These are phyloP conservation scores for Microbotryomycetes sp. DNA, from an alignment of 1,284 basidiomycete genomes.

Conservation along the genomic window DNA sequence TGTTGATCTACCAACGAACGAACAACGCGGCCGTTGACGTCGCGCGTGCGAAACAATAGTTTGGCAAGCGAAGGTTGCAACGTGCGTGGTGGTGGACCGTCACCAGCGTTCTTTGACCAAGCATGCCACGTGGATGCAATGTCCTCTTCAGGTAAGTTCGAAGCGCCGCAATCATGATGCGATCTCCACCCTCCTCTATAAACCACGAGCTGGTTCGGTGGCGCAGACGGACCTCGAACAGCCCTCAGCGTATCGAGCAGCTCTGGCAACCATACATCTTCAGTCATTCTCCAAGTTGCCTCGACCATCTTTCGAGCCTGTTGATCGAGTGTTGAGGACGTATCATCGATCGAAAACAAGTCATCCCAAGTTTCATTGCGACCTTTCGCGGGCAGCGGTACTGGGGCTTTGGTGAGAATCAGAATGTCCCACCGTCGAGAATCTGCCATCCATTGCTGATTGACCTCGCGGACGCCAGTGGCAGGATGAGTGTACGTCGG, in stretches of 20 bases:
- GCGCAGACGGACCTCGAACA: slow-evolving; percentile 23
- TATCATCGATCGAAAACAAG: slow-evolving; percentile 7
- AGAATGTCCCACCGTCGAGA: slow-evolving; percentile 35
- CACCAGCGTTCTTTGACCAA: slow-evolving; percentile 26
- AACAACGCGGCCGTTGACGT: background rate
- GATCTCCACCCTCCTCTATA: slow-evolving; percentile 37
- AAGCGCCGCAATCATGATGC: slow-evolving; percentile 30
- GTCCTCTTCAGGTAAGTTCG: background rate
- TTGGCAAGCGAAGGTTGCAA: slow-evolving; percentile 16
- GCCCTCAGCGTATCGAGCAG: slow-evolving; percentile 33
- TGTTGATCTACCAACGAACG: slow-evolving; percentile 6
- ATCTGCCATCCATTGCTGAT: slow-evolving; percentile 38
- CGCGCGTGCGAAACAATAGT: slow-evolving; percentile 12
- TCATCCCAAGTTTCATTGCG: slow-evolving; percentile 15
- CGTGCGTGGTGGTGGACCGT: slow-evolving; percentile 29
- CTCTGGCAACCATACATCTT: slow-evolving; percentile 37
- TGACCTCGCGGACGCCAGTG: slow-evolving; percentile 36
- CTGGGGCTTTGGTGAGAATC: slow-evolving; percentile 35
- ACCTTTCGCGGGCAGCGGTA: slow-evolving; percentile 30
- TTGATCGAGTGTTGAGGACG: background rate
- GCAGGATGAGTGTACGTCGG: slow-evolving; percentile 31
- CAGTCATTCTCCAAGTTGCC: slow-evolving; percentile 20
- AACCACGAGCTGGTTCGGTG: slow-evolving; percentile 32
- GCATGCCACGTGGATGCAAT: slow-evolving; percentile 6
- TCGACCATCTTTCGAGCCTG: slow-evolving; percentile 18